Evolutionary conservation across 2,329 filamentous ascomycete genomes (phyloP).

Genomic region (Huntiella abstrusa): DNA sequence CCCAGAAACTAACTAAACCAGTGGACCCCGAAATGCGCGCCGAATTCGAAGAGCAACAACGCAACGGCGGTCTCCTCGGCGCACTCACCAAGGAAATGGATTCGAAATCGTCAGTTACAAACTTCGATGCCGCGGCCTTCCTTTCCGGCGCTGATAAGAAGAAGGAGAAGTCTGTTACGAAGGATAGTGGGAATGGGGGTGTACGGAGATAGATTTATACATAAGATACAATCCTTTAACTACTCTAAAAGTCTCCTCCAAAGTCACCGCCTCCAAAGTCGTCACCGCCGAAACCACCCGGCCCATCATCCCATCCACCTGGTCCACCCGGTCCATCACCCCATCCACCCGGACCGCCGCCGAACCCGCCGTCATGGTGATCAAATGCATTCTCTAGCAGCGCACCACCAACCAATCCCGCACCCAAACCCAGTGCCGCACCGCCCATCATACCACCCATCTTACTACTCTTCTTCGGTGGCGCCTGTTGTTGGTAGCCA

Average conservation of each 20-base stretch:
- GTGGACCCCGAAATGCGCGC: conserved; percentile 94
- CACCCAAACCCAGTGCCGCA: conserved; percentile 60
- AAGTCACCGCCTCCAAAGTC: conserved; percentile 16
- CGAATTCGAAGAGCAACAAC: conserved; percentile 82
- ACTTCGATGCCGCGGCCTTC: conserved; percentile 45
- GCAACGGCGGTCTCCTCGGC: conserved; percentile 49
- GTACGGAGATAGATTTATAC: conserved; percentile 18
- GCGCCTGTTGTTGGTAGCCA: conserved; percentile 18
- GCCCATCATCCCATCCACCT: too few species aligned
- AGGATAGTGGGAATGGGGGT: conserved; percentile 19
- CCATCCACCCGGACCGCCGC: conserved; percentile 17
- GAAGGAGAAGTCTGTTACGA: conserved; percentile 18
- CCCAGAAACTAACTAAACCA: conserved; percentile 21
- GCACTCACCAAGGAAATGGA: conserved; percentile 36
- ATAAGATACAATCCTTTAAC: neutral
- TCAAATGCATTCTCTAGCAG: conserved; percentile 50
- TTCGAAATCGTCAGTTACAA: conserved; percentile 16
- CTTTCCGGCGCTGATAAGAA: conserved; percentile 33
- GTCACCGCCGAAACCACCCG: too few species aligned
- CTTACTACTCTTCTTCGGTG: conserved; percentile 27
- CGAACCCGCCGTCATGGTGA: conserved; percentile 34
- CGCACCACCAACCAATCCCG: conserved; percentile 61
- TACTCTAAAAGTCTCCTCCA: conserved; percentile 22
- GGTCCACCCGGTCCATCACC: too few species aligned
- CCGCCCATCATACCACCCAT: conserved; percentile 44